Evolutionary conservation across 345 rosid species (phyloP), one percentile per base, ranked within the genome.

Genomic region (Camelina sativa): DNA sequence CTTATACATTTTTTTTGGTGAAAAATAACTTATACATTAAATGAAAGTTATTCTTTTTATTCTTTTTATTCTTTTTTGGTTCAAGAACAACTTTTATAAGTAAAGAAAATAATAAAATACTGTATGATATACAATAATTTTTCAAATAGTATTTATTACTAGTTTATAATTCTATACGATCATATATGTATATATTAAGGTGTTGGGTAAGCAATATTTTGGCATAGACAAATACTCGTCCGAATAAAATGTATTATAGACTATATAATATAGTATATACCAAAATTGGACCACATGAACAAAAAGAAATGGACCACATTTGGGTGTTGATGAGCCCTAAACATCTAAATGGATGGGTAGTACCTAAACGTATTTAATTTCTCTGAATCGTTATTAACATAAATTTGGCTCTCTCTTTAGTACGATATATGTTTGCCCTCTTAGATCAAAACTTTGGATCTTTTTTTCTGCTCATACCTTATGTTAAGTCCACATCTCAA

Each of bases 381-480:
- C 80, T 77, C 80, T 77, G 80, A 72, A 65, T 65, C 76, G 72
- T 77, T 77, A 72, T 77, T 77, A 72, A 65, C 80, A 77, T 65
- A 69, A 77, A 50, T 71, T 65, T 77, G 77, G 72, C 51, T 72
- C 68, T 65, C 56, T 72, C 50, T n/a, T 51, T 72, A 59, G 80
- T 77, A 77, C 80, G 51, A 72, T 76, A 32, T 7, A 65, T 71
- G 80, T 77, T 77, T 65, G 77, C 35, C 80, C 77, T 77, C 76
- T 64, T 64, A 48, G 72, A 77, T 77, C 76, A 77, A 71, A 77
- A 77, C 67, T 70, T 58, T 77, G 67, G 54, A 71, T 70, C n/a
- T 57, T 57, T 70, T 63, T 50, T 38, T 40, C 65, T 47, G 50
- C 7, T 64, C 76, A 65, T 77, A 65, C 72, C 72, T 71, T 72